These are phyloP conservation scores for Microcyclospora tardicrescens DNA, from an alignment of 2,329 filamentous ascomycete genomes.

Conservation along the genomic window DNA sequence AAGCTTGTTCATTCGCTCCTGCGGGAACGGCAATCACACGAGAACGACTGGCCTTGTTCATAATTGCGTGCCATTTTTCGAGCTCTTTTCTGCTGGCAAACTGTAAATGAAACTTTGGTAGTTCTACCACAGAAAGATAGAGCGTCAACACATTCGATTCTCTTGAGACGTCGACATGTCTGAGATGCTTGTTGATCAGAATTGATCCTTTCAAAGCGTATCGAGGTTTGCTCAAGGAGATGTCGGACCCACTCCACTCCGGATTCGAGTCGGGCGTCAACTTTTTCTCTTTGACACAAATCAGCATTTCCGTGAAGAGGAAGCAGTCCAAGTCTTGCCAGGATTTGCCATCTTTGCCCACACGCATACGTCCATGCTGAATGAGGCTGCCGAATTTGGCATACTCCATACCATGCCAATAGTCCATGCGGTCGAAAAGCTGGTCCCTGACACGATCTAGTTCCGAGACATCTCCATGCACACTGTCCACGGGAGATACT, in stretches of 20 bases:
- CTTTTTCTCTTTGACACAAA: constrained; percentile 98
- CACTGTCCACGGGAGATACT: constrained; percentile 30
- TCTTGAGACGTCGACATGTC: constrained; percentile 60
- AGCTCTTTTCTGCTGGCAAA: constrained; percentile 76
- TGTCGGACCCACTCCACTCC: constrained; percentile 50
- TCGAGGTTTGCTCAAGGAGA: constrained; percentile 48
- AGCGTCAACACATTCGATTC: constrained; percentile 81
- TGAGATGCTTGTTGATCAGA: constrained; percentile 93
- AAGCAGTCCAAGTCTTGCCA: constrained; percentile 98
- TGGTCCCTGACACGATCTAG: constrained; percentile 78
- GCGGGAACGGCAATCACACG: constrained; percentile 73
- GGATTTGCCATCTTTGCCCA: constrained; percentile 89
- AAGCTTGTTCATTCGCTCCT: constrained; percentile 28
- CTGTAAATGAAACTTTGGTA: constrained; percentile 85
- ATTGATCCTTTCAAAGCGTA: constrained; percentile 96
- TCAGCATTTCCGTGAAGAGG: constrained; percentile 96
- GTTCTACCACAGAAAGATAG: constrained; percentile 77
- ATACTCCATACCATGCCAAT: constrained; percentile 96
- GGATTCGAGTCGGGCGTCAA: constrained; percentile 37
- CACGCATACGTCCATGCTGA: constrained; percentile 75
- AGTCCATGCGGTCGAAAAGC: constrained; percentile 77
- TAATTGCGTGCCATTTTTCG: constrained; percentile 78
- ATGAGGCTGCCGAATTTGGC: constrained; percentile 83
- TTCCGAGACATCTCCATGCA: constrained; percentile 56
- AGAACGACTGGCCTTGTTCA: constrained; percentile 63